A percentile compares a stretch with the other conserved stretches of the same genome.
phyloP scores from a whole-genome alignment of 768 basidiomycete genomes.

The Naematelia aurantialba region DNA sequence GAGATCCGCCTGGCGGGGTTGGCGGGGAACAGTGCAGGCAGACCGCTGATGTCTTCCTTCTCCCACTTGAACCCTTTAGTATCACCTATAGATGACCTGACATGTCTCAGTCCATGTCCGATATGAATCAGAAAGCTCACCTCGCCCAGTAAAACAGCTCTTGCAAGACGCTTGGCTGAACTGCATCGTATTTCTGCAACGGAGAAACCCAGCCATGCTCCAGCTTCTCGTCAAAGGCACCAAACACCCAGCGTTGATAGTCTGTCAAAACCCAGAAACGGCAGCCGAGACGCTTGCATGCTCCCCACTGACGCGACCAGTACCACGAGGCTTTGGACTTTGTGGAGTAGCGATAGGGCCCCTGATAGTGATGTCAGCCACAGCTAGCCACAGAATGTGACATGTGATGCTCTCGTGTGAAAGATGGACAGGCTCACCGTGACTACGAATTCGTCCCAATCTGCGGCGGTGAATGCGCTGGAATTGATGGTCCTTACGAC shows the following conservation, averaged over 20 bases:
- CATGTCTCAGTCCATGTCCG: constrained; percentile 4
- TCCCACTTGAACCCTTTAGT: constrained; percentile 25
- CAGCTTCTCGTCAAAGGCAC: constrained; percentile 40
- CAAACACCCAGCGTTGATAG: constrained; percentile 51
- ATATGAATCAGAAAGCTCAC: constrained; percentile 16
- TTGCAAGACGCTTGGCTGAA: constrained; percentile 39
- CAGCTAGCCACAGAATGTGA: background rate
- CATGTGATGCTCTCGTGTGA: background rate
- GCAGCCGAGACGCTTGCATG: constrained; percentile 41
- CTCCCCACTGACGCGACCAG: constrained; percentile 48
- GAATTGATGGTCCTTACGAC: constrained; percentile 50
- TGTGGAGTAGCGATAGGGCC: constrained; percentile 48
- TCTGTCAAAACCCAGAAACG: constrained; percentile 49
- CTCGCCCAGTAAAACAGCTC: constrained; percentile 47
- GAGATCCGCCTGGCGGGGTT: constrained; percentile 44
- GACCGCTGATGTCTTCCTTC: constrained; percentile 25
- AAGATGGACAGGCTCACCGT: constrained; percentile 28
- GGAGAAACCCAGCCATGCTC: constrained; percentile 36
- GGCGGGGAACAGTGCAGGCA: constrained; percentile 39
- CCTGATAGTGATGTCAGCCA: constrained; percentile 19
- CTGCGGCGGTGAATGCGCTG: constrained; percentile 42
- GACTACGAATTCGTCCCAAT: constrained; percentile 50
- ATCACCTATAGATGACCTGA: constrained; percentile 35
- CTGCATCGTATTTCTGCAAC: constrained; percentile 27
- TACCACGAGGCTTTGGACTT: constrained; percentile 51